A percentile compares a stretch with the other conserved stretches of the same genome.
These are phyloP conservation scores for Rhexocercosporidium sp. DNA, from an alignment of 2,329 filamentous ascomycete genomes.

Conservation along the genomic window DNA sequence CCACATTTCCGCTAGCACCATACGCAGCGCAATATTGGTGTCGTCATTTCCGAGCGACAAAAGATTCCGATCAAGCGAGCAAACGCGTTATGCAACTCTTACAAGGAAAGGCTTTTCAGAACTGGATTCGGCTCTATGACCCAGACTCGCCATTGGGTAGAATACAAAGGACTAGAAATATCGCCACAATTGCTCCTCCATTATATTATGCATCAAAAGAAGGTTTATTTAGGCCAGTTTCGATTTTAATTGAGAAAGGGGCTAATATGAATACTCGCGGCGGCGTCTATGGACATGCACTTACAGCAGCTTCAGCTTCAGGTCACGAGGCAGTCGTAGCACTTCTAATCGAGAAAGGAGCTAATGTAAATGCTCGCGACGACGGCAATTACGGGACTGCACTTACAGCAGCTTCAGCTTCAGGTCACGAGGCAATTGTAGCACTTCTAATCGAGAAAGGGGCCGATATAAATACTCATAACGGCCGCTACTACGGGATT, in stretches of 20 bases:
- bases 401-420: too few relatives aligned
- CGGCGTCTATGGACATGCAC: too few relatives aligned
- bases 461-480: too few relatives aligned
- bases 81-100: slow-evolving; percentile 6
- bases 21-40: slow-evolving; percentile 10
- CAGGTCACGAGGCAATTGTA: too few relatives aligned
- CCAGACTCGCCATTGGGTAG: neutral
- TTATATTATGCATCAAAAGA: neutral
- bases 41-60: slow-evolving; percentile 4
- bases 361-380: too few relatives aligned
- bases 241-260: neutral
- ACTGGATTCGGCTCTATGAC: slow-evolving; percentile 10
- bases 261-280: slow-evolving; percentile 4
- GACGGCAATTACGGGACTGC: too few relatives aligned
- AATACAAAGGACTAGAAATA: neutral
- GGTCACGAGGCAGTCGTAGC: too few relatives aligned
- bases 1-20: neutral
- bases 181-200: neutral
- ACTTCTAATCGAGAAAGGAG: too few relatives aligned
- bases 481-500: too few relatives aligned
- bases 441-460: too few relatives aligned
- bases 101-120: slow-evolving; percentile 1
- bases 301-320: too few relatives aligned
- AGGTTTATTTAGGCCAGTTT: slow-evolving; percentile 10
- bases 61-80: neutral